Base-by-base conservation (phyloP, 352 stramenopile species). In the Pythium phragmiticola region DNA sequence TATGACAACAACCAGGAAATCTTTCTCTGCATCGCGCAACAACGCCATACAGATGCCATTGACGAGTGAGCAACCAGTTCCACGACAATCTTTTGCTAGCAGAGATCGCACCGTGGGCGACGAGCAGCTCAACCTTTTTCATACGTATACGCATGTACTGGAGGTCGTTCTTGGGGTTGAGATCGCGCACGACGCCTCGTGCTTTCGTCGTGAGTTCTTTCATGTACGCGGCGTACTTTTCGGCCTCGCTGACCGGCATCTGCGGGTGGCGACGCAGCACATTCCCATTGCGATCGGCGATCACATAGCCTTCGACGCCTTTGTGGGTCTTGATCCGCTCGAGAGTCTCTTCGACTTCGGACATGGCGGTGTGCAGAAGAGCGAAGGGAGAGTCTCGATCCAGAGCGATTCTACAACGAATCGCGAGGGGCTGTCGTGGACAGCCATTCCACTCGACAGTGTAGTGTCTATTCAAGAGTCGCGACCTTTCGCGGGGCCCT, bases 131-230 rank as follows among this genome's bases (percentile, higher is more conserved):
- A 53, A 98, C 82, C 66, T 89, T 92, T 69, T 96, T 96, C 36
- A 97, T 82, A 51, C 95, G 89, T 41, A 98, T 92, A 52, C 94
- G 83, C 70, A 98, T 87, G 70, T 96, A 98, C 64, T 95, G 84
- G 41, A 98, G 74, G 69, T 98, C 90, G 67, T 98, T 97, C 73
- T 96, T 97, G 13, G 95, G 94, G 70, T 98, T 97, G 34, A 98
- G 80, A 75, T 98, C 95, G 45, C 95, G 78, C 36, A 97, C 91
- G 48, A 98, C 92, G 46, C 95, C 89, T 36, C 87, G 88, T 3
- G 94, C 92, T 61, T 96, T 97, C 19, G 84, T 87, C 21, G 84
- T 92, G 34, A 98, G 82, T 58, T 95, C 80, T 58, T 91, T 94
- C 80, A 98, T 98, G 65, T 90, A 94, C 51, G 82, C 63, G 4